Conservation (phyloP, 305 asterid species). For the Plantago lanceolata region DNA sequence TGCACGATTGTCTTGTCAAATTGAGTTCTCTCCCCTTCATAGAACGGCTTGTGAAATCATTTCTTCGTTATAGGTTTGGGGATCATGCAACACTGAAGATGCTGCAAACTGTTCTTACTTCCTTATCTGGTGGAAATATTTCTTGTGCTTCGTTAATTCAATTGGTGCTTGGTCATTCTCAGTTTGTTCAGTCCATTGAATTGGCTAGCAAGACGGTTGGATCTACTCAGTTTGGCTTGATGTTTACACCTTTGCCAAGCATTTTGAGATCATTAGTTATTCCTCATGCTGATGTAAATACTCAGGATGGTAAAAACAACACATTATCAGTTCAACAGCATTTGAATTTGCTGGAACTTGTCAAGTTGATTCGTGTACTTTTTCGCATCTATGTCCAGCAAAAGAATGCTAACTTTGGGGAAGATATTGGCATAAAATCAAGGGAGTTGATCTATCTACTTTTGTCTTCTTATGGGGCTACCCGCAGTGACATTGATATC, state of each 20-base stretch:
- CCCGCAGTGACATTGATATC: slow-evolving; percentile 58
- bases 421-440: slow-evolving; percentile 50
- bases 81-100: slow-evolving; percentile 62
- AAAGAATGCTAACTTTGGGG: slow-evolving; percentile 36
- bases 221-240: slow-evolving; percentile 54
- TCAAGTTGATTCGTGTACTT: slow-evolving; percentile 71
- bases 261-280: slow-evolving; percentile 44
- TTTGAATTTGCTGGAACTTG: slow-evolving; percentile 56
- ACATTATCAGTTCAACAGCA: slow-evolving; percentile 30
- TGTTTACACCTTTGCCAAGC: slow-evolving; percentile 66
- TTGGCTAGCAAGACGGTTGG: slow-evolving; percentile 39
- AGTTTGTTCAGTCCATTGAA: slow-evolving; percentile 47
- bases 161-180: slow-evolving; percentile 76
- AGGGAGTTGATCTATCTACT: slow-evolving; percentile 68
- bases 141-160: slow-evolving; percentile 56
- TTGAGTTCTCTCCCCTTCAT: slow-evolving; percentile 61
- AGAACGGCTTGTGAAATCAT: slow-evolving; percentile 55
- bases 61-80: slow-evolving; percentile 75
- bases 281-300: slow-evolving; percentile 30
- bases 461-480: slow-evolving; percentile 71
- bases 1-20: slow-evolving; percentile 50
- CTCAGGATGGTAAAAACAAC: slow-evolving; percentile 30
- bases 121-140: slow-evolving; percentile 56
- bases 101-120: slow-evolving; percentile 53
- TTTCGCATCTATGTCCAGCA: slow-evolving; percentile 47